Base-by-base conservation (phyloP, 1,139 yeast species). In the Diutina catenulata region DNA sequence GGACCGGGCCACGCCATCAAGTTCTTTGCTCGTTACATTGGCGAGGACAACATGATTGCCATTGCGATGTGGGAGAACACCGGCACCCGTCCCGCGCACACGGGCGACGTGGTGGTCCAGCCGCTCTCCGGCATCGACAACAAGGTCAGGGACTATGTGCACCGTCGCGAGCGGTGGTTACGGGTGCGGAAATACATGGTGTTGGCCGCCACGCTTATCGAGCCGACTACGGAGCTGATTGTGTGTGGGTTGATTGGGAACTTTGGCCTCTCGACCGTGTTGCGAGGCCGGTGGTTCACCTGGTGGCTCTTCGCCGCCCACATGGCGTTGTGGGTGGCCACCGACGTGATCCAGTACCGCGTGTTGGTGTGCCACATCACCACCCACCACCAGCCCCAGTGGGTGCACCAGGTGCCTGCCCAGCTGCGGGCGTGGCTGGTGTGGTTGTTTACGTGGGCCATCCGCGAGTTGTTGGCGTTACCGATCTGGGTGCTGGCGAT, bases 1-100 rank as follows among this genome's bases (percentile, higher is more conserved):
- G 70, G 70, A 2, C 54, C 61, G 0, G 93, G 95, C 0, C 60
- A 64, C 40, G 52, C 64, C 5, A 64, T 87, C 39, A 68, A 76
- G 41, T 74, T 76, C 44, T 86, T 87, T 56, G 76, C 94, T 7
- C 64, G 77, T 42, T 87, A 80, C 54, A 86, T 87, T 50, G 95
- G 95, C 3, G 96, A 86, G 52, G 96, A 86, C 56, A 86, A 86
- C 54, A 82, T 86, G 94, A 84, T 86, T 46, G 95, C 86, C 8
- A 83, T 82, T 39, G 83, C 88, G 1, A 54, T 86, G 14, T 87
- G 95, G 95, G 77, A 76, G 39, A 59, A 59, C 42, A 77, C 83
- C 22, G 43, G 51, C 27, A 86, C 84, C 5, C 65, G 91, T 42
- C 83, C 94, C 0, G 86, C 81, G 0, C 64, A 86, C 64, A 78